phyloP scores from a whole-genome alignment of 257 asterid genomes.

The Ilex asprella region DNA sequence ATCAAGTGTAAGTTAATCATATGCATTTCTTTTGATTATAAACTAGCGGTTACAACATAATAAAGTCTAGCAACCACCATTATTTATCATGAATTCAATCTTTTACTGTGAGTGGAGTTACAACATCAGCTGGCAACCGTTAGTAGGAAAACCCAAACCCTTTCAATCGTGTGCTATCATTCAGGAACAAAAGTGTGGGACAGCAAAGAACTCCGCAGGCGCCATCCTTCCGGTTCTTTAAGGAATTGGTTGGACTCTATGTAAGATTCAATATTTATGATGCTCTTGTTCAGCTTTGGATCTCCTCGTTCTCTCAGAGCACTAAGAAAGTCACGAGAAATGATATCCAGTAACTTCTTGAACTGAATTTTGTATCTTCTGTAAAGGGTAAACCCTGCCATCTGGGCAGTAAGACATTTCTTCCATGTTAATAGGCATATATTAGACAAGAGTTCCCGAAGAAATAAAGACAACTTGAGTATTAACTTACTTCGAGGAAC shows the following conservation, averaged over 20 bases:
- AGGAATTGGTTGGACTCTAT: slow-evolving; percentile 52
- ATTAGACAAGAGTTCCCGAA: background rate
- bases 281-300: slow-evolving; percentile 31
- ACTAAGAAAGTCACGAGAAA: slow-evolving; percentile 41
- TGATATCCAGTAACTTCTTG: slow-evolving; percentile 46
- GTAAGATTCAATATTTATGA: slow-evolving; percentile 33
- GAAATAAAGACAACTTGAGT: background rate
- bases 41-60: no score
- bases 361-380: slow-evolving; percentile 53
- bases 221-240: slow-evolving; percentile 61
- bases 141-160: no score
- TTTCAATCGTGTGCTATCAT: background rate
- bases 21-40: no score
- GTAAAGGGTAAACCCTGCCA: slow-evolving; percentile 67
- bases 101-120: no score
- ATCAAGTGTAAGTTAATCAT: no score
- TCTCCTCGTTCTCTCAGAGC: slow-evolving; percentile 42
- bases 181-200: slow-evolving; percentile 27
- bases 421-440: slow-evolving; percentile 3
- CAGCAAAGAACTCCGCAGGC: slow-evolving; percentile 27
- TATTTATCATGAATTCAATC: no score
- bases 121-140: no score
- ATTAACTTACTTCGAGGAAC: slow-evolving; percentile 68
- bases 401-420: slow-evolving; percentile 35
- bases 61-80: no score